These are phyloP conservation scores for Chaetomidium leptoderma DNA, from an alignment of 495 filamentous ascomycete species.

Conservation along the genomic window DNA sequence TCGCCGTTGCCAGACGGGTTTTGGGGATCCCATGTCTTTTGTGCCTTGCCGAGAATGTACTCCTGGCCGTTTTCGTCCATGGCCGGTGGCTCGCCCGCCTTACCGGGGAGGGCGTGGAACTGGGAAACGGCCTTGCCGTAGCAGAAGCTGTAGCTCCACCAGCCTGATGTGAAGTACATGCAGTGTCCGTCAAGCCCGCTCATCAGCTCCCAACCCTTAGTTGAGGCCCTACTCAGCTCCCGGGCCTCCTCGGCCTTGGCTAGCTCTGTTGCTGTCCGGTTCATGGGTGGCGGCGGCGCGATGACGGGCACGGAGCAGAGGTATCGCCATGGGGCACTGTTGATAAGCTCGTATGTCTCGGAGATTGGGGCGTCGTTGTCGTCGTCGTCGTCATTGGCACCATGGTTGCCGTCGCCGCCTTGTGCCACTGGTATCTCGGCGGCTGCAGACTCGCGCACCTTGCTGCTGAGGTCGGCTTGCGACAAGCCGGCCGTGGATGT, in stretches of 20 bases:
- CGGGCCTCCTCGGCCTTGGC: constrained; percentile 73
- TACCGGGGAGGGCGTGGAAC: constrained; percentile 76
- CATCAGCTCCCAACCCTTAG: constrained; percentile 85
- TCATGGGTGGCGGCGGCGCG: constrained; percentile 46
- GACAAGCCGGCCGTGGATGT: constrained; percentile 34
- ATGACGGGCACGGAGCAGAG: constrained; percentile 83
- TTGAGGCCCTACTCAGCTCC: constrained; percentile 77
- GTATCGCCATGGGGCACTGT: constrained; percentile 63
- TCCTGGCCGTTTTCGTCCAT: constrained; percentile 73
- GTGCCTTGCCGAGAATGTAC: constrained; percentile 66
- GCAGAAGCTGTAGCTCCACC: constrained; percentile 98
- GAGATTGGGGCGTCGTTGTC: constrained; percentile 23
- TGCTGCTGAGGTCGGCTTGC: constrained; percentile 36
- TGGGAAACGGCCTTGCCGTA: constrained; percentile 84
- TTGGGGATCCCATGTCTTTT: constrained; percentile 27
- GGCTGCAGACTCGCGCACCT: constrained; percentile 30
- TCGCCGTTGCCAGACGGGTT: constrained; percentile 30
- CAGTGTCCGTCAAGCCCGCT: constrained; percentile 80
- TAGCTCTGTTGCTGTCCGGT: constrained; percentile 58
- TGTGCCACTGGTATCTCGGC: constrained; percentile 20
- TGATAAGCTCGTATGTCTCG: constrained; percentile 69
- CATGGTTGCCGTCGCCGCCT: constrained; percentile 9
- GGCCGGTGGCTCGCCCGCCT: constrained; percentile 57
- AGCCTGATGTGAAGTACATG: constrained; percentile 85
- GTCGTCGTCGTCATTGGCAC: constrained; percentile 14